phyloP scores from a whole-genome alignment of 352 stramenopile genomes.

The Thraustochytrium striatum region DNA sequence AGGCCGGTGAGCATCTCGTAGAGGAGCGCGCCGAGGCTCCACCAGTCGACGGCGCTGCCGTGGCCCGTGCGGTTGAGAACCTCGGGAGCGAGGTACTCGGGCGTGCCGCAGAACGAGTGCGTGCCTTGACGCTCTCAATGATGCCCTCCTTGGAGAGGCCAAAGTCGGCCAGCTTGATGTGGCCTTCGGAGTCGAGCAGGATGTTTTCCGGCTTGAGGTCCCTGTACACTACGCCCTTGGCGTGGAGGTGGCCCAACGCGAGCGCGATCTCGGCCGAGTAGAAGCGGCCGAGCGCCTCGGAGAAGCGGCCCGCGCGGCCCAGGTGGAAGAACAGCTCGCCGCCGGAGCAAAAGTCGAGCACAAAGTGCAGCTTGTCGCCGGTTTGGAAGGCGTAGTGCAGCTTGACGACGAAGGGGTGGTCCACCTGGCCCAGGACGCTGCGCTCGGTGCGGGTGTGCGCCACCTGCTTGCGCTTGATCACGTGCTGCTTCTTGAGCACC shows the following conservation, averaged over 20 bases:
- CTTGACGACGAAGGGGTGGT: slow-evolving; percentile 67
- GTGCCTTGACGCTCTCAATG: slow-evolving; percentile 83
- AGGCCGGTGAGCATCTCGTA: slow-evolving; percentile 90
- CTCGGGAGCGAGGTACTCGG: slow-evolving; percentile 98
- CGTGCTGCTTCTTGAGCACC: slow-evolving; percentile 81
- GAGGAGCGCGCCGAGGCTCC: slow-evolving; percentile 79
- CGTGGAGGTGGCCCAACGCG: slow-evolving; percentile 53
- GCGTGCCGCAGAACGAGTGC: slow-evolving; percentile 94
- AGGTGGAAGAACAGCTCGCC: slow-evolving; percentile 91
- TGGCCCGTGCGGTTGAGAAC: slow-evolving; percentile 94
- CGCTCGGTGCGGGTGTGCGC: slow-evolving; percentile 87
- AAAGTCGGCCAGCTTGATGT: slow-evolving; percentile 81
- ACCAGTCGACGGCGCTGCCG: slow-evolving; percentile 95
- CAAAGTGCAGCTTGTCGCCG: slow-evolving; percentile 91
- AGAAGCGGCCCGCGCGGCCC: slow-evolving; percentile 85
- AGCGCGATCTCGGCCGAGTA: slow-evolving; percentile 82
- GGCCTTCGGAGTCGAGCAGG: slow-evolving; percentile 72
- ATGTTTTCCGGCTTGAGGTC: slow-evolving; percentile 87
- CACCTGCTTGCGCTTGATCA: slow-evolving; percentile 87
- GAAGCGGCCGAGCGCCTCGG: slow-evolving; percentile 84
- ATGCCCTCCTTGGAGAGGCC: slow-evolving; percentile 82
- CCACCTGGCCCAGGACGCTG: slow-evolving; percentile 55
- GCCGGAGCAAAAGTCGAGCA: slow-evolving; percentile 94
- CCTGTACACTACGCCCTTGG: slow-evolving; percentile 62
- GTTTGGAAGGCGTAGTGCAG: slow-evolving; percentile 94